Conservation (phyloP, 176 grass and related monocot species). For the Aegilops sharonensis region DNA sequence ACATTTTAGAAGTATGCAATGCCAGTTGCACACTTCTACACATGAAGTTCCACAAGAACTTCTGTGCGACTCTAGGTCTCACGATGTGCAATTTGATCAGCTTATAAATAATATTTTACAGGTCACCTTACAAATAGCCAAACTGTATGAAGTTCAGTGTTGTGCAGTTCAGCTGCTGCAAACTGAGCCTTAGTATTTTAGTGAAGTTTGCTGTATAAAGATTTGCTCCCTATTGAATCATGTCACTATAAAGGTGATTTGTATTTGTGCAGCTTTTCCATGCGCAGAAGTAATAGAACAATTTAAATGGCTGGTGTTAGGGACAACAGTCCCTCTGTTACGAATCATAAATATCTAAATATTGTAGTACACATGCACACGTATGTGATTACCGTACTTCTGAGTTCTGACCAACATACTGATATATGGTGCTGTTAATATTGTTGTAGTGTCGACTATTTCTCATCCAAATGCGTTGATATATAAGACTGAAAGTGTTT, state of each 20-base stretch:
- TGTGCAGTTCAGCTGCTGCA: background rate
- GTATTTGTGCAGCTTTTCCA: background rate
- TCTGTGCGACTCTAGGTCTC: background rate
- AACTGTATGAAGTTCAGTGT: background rate
- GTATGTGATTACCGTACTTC: background rate
- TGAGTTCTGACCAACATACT: background rate
- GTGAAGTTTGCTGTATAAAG: background rate
- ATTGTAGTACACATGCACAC: slow-evolving; percentile 6
- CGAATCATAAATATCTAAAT: background rate
- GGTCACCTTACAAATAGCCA: background rate
- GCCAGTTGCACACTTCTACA: background rate
- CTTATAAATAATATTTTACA: background rate
- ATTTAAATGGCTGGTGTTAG: background rate
- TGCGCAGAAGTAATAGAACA: background rate
- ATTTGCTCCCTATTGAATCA: background rate
- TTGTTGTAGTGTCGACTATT: slow-evolving; percentile 6
- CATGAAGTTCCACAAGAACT: background rate
- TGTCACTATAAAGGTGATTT: background rate
- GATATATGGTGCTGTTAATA: slow-evolving; percentile 1
- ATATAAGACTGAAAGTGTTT: slow-evolving; percentile 1
- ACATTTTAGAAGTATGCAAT: background rate
- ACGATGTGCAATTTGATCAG: background rate
- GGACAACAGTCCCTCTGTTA: background rate
- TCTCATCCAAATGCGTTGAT: background rate
- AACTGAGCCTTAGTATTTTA: background rate